These are phyloP conservation scores for Candida tammaniensis DNA, from an alignment of 805 yeast species.

Conservation along the genomic window DNA sequence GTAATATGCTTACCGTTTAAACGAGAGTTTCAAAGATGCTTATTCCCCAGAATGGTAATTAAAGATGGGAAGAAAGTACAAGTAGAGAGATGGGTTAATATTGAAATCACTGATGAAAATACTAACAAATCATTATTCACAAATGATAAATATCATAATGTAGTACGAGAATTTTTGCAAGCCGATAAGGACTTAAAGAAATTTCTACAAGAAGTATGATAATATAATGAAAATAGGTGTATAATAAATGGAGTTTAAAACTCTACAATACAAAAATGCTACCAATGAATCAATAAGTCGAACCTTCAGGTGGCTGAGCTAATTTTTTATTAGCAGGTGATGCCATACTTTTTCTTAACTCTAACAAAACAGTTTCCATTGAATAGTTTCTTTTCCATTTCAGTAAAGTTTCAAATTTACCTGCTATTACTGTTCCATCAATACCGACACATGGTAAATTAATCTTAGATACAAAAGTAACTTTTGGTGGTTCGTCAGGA, in stretches of 20 bases:
- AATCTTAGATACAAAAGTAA: slow-evolving; percentile 76
- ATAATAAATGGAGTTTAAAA: background rate
- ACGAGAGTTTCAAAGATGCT: slow-evolving; percentile 39
- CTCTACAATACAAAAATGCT: background rate
- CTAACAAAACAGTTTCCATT: slow-evolving; percentile 90
- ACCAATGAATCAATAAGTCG: slow-evolving; percentile 41
- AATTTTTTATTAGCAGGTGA: slow-evolving; percentile 75
- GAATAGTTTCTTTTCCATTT: slow-evolving; percentile 89
- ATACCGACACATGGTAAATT: slow-evolving; percentile 89
- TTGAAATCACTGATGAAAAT: slow-evolving; percentile 34
- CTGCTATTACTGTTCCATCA: slow-evolving; percentile 48
- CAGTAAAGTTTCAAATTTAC: slow-evolving; percentile 62
- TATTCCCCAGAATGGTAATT: slow-evolving; percentile 19
- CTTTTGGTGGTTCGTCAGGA: slow-evolving; percentile 87
- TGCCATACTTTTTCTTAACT: slow-evolving; percentile 85
- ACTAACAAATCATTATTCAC: slow-evolving; percentile 28
- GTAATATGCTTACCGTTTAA: slow-evolving; percentile 44
- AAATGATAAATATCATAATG: slow-evolving; percentile 21
- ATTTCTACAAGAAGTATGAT: slow-evolving; percentile 22
- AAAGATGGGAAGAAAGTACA: slow-evolving; percentile 25
- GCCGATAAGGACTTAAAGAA: slow-evolving; percentile 38
- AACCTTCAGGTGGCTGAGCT: slow-evolving; percentile 89
- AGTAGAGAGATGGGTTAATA: slow-evolving; percentile 33
- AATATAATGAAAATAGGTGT: background rate
- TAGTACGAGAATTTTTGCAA: slow-evolving; percentile 31